Conservation (phyloP, 805 yeast species). For the Danielia reshetovae region DNA sequence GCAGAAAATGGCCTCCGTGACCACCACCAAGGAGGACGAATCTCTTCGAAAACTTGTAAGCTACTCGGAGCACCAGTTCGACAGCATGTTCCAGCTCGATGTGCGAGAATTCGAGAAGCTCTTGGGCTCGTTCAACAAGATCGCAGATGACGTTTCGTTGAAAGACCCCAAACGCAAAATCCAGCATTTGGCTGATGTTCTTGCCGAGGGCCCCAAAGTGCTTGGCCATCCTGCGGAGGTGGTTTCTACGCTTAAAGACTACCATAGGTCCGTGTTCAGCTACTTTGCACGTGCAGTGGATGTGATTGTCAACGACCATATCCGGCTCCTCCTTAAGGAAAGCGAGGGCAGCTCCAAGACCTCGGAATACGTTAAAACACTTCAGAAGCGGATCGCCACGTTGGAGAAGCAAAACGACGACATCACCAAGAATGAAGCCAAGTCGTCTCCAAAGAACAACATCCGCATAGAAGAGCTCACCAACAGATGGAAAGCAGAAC, state of each 20-base stretch:
- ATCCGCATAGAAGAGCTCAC: conserved; percentile 59
- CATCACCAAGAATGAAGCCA: conserved; percentile 13
- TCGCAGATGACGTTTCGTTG: conserved; percentile 56
- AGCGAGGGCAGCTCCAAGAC: conserved; percentile 19
- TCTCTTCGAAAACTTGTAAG: conserved; percentile 8
- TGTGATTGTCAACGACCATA: conserved; percentile 56
- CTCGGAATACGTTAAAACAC: conserved; percentile 10
- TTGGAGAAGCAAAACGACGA: conserved; percentile 26
- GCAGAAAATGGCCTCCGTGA: conserved; percentile 26
- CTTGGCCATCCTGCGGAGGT: background rate
- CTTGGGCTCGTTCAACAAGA: conserved; percentile 47
- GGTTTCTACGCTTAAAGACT: conserved; percentile 16
- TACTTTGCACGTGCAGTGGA: conserved; percentile 60
- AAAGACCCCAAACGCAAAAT: conserved; percentile 55
- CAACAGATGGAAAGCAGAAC: conserved; percentile 63
- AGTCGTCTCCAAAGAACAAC: conserved; percentile 34
- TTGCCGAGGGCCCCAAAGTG: conserved; percentile 4
- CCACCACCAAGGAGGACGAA: conserved; percentile 1
- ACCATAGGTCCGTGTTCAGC: conserved; percentile 44
- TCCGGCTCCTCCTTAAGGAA: conserved; percentile 35
- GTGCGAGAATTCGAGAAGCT: conserved; percentile 46
- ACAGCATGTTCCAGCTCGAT: conserved; percentile 39
- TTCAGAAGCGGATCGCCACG: conserved; percentile 14
- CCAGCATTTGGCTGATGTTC: conserved; percentile 31
- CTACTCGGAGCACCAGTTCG: conserved; percentile 39